Conservation (phyloP, 73 alveolate genomes). For the Breviolum minutum region DNA sequence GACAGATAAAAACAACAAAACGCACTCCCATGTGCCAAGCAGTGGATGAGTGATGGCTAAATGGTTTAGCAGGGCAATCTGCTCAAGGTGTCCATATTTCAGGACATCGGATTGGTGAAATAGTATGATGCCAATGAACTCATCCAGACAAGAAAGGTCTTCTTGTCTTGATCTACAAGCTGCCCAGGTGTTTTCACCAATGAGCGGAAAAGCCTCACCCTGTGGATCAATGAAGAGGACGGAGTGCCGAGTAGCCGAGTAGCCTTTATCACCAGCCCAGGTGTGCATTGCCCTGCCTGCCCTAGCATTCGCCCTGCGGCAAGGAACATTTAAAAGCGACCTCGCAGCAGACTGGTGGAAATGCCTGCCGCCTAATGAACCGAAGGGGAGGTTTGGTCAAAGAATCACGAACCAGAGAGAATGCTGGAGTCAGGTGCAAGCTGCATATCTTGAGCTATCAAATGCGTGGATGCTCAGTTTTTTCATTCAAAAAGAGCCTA, state of each 20-base stretch:
- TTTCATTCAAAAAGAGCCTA: too few relatives aligned
- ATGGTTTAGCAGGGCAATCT: neutral
- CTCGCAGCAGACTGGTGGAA: slow-evolving; percentile 67
- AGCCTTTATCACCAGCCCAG: neutral
- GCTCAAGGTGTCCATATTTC: too few relatives aligned
- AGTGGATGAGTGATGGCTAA: neutral
- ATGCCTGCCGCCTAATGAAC: neutral
- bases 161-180: neutral
- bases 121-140: neutral
- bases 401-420: neutral
- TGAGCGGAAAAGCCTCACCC: slow-evolving; percentile 45
- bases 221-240: slow-evolving; percentile 84
- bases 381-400: neutral
- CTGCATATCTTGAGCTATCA: slow-evolving; percentile 20
- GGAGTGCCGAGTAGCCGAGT: neutral
- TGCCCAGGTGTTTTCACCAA: slow-evolving; percentile 46
- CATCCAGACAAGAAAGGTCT: neutral
- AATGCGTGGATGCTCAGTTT: slow-evolving; percentile 1
- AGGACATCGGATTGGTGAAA: neutral
- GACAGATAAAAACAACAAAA: neutral
- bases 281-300: too few relatives aligned
- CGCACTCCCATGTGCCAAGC: neutral
- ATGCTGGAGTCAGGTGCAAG: slow-evolving; percentile 25
- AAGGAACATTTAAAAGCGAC: slow-evolving; percentile 67
- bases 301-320: neutral